Evolutionary conservation across 345 rosid genomes (phyloP), one percentile per base, ranked within the genome.

Genomic region (Lumnitzera littorea): DNA sequence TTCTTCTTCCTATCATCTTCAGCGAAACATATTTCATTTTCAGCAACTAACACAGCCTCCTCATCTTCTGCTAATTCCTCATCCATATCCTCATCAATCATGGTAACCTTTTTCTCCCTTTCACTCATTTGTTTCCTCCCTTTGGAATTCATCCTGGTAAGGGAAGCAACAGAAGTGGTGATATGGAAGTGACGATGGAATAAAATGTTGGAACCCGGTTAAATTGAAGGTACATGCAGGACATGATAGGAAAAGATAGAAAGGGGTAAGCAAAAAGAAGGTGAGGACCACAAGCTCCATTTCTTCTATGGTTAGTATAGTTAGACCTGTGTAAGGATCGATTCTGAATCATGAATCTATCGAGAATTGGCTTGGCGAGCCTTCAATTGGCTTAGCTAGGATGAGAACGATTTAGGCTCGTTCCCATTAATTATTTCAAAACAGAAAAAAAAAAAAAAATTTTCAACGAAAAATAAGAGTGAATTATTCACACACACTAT

Each of bases 31-130:
- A 54, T 16, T 15, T 31, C 69, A 12, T 41, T 51, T 49, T 61
- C 66, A 48, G 53, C 63, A 52, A 17, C 63, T 17, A 27, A 50
- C n/a, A 48, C 60, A 36, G 55, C 70, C 17, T 62, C 70, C 52
- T 76, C 84, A 13, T 82, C 86, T 23, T 80, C 81, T 43, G 71
- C 73, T 57, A 81, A 68, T 50, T 90, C 90, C 27, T 70, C 80
- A 46, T 84, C 91, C 20, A 76, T 85, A 29, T 79, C 91, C n/a
- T 78, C 78, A 48, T 69, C 68, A 63, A 67, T 56, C 65, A 65
- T 73, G 58, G 43, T 6, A 4, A 36, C 43, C 43, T 52, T 62
- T 63, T 54, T 66, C 14, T 57, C 64, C 46, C 70, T 86, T 51
- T 64, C 72, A 60, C 64, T 72, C 56, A 57, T 25, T 23, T 61